A percentile compares a stretch with the other conserved stretches of the same genome.
These are phyloP conservation scores for Fusarium sp. DNA, from an alignment of 2,329 filamentous ascomycete species.

Conservation along the genomic window DNA sequence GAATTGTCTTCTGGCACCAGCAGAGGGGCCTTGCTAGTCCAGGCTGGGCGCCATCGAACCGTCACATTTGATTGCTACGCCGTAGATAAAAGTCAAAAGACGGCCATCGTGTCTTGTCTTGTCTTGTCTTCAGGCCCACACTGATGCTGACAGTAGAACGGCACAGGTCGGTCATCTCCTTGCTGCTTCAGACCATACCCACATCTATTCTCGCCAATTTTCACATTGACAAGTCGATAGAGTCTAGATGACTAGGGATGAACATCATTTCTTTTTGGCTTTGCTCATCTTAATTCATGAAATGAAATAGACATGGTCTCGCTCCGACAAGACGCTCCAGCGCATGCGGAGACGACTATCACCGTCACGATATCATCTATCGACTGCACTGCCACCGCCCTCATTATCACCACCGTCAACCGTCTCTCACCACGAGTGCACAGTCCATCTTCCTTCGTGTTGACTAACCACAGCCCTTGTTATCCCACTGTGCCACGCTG, in stretches of 20 bases:
- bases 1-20: slow-evolving; percentile 12
- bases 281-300: slow-evolving; percentile 27
- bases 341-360: slow-evolving; percentile 23
- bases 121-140: slow-evolving; percentile 1
- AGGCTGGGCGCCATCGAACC: background rate
- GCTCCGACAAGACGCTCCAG: slow-evolving; percentile 12
- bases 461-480: slow-evolving; percentile 3
- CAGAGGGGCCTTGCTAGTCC: slow-evolving; percentile 1
- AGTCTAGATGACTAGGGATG: background rate
- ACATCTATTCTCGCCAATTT: background rate
- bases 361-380: slow-evolving; percentile 26
- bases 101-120: background rate
- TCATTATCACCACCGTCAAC: slow-evolving; percentile 26
- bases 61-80: background rate
- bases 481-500: slow-evolving; percentile 32
- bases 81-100: slow-evolving; percentile 1
- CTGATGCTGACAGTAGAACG: background rate
- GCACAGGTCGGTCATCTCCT: no score
- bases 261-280: slow-evolving; percentile 24
- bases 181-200: background rate
- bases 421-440: slow-evolving; percentile 18
- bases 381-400: slow-evolving; percentile 43
- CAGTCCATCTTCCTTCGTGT: slow-evolving; percentile 18
- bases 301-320: slow-evolving; percentile 36
- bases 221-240: no score